Evolutionary conservation across 164 flowering plant species (phyloP), one percentile per base, ranked within the genome.

Genomic region (Dillenia turbinata): DNA sequence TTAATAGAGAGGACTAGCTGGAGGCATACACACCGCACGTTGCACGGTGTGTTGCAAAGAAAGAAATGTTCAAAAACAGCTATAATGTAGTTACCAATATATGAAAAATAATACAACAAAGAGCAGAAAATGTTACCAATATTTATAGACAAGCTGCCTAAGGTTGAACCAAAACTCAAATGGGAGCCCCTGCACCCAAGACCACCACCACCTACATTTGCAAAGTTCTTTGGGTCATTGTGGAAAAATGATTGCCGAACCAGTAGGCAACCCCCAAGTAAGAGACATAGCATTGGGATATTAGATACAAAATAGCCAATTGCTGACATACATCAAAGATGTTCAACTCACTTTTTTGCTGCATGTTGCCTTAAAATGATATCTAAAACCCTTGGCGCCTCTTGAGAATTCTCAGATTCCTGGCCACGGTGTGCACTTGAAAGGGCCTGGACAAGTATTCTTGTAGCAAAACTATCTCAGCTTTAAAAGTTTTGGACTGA

Each of bases 291-390:
- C 13, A 44, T 47, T 49, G 57, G 16, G 14, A 54, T 44, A 14
- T 12, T 45, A 12, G 45, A 14, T 33, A 62, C 47, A 14, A 9
- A 11, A 44, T 12, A 56, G 10, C n/a, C 15, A 57, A 9, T 2
- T 0, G 14, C 7, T 33, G 14, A 45, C 7, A 59, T 9, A 26
- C 13, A 5, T 0, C 50, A 45, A 19, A 9, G 16, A 46, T 46
- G 47, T 19, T 16, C n/a, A 16, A 75, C 88, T 70, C 64, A 94
- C 98, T 86, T 88, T 52, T 78, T 94, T 0, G 99, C 83, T 6
- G 99, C 97, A 83, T 89, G 90, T 66, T 94, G 99, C 71, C 99
- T 72, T 51, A 94, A 60, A 12, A 94, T 78, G 50, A 94, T 92
- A 71, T 94, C 99, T 33, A 94, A 66, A 26, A 94, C 99, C 65